Base-by-base conservation (phyloP, 2,329 filamentous ascomycete species). In the Epichloe gansuensis region DNA sequence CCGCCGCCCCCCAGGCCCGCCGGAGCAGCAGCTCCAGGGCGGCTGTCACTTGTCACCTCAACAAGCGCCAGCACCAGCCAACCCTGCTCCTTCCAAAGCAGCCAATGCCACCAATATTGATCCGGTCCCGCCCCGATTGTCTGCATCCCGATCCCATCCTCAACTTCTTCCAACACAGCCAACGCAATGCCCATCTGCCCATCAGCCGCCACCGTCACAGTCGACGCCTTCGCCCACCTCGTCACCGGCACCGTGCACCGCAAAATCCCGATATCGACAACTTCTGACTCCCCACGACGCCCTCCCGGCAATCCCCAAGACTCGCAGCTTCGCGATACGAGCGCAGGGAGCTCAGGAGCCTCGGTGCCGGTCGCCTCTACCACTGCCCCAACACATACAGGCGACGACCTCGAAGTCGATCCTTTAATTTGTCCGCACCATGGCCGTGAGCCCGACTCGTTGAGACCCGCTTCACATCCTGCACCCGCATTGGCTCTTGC, bases 361-460 rank as follows among this genome's bases (percentile, higher is more conserved):
- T 39, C 21, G 15, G 21, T 40, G 15, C 5, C 51, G 34, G 36
- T 25, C 5, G 44, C 53, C 39, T 56, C 56, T 21, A 48, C 57
- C 15, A 49, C 53, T 17, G 47, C 54, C 49, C 56, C 52, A n/a
- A 45, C 56, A 11, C 53, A 50, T 53, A 45, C 56, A 49, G 56
- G 55, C 53, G 53, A 57, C 52, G 57, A 60, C 51, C 50, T 53
- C 55, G 52, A 52, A 49, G 17, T 45, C 34, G 52, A 49, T 52
- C 45, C 50, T 31, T 25, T 49, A 5, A 36, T 34, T 25, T 17
- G 34, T 2, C 35, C 50, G 48, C 53, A 49, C 44, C 53, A 58
- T 58, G 55, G 58, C 57, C 58, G 58, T 55, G 59, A 61, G 54
- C 59, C 58, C 56, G 61, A 60, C 50, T 51, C 55, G 45, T 55